Evolutionary conservation across 1,284 basidiomycete species (phyloP).

Genomic region (Apiotrichum porosum): DNA sequence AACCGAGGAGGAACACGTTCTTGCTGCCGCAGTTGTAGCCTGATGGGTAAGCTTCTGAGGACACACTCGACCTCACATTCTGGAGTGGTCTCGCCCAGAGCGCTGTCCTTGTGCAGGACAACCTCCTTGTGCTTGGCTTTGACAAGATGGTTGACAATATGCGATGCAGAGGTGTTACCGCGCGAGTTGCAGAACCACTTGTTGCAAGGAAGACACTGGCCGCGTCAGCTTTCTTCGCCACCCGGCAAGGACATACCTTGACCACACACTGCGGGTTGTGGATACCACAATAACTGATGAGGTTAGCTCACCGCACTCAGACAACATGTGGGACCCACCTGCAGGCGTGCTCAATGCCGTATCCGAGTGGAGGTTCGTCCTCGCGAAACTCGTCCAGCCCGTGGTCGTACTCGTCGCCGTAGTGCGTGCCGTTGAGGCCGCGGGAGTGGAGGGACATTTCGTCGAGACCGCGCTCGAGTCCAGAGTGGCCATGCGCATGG

Average conservation of each 20-base stretch:
- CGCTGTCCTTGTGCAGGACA: conserved; percentile 88
- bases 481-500: neutral
- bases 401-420: conserved; percentile 59
- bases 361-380: conserved; percentile 73
- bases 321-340: conserved; percentile 56
- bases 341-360: conserved; percentile 86
- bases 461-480: conserved; percentile 19
- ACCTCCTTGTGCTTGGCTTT: conserved; percentile 99
- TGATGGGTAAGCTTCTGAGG: neutral
- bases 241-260: conserved; percentile 52
- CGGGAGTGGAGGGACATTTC: conserved; percentile 18
- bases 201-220: conserved; percentile 75
- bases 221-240: conserved; percentile 4
- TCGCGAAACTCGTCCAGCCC: conserved; percentile 79
- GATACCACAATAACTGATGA: conserved; percentile 88
- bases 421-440: conserved; percentile 9
- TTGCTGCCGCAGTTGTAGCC: conserved; percentile 98
- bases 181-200: conserved; percentile 99
- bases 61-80: conserved; percentile 58
- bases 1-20: conserved; percentile 98
- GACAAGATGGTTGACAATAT: conserved; percentile 98
- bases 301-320: neutral
- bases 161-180: conserved; percentile 94
- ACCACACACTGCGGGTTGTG: conserved; percentile 96
- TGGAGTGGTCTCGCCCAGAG: conserved; percentile 92